Conservation (phyloP, 257 asterid species). For the Paulownia fortunei region DNA sequence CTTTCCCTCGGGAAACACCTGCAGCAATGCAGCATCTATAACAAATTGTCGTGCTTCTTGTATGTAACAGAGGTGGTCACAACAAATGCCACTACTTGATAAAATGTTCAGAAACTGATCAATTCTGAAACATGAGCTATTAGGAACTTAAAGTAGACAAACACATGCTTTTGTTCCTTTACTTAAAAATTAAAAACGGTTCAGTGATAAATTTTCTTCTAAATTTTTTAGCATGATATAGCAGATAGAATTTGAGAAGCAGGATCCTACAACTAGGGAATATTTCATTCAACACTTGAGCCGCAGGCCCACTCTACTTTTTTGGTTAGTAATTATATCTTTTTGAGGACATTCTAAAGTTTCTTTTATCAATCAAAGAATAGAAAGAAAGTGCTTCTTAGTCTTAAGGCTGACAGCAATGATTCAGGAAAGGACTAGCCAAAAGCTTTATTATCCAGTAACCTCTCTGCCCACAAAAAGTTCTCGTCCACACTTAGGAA, state of each 20-base stretch:
- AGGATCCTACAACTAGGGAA: neutral
- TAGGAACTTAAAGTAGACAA: slow-evolving; percentile 2
- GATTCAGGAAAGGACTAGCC: neutral
- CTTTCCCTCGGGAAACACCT: slow-evolving; percentile 99
- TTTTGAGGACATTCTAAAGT: neutral
- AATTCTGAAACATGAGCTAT: neutral
- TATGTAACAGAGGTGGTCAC: neutral
- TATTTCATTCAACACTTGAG: neutral
- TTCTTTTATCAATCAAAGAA: neutral
- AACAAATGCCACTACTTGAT: slow-evolving; percentile 10
- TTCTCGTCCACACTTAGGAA: neutral
- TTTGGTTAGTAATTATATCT: neutral
- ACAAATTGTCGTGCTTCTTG: slow-evolving; percentile 1
- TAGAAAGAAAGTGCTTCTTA: neutral
- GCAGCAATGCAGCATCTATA: slow-evolving; percentile 32
- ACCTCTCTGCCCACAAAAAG: neutral
- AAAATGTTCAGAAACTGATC: neutral
- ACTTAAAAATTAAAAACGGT: neutral
- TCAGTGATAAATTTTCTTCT: neutral
- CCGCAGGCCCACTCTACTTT: neutral
- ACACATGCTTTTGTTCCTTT: neutral
- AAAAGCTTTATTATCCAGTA: neutral
- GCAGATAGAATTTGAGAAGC: slow-evolving; percentile 6
- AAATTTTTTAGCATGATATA: slow-evolving; percentile 3
- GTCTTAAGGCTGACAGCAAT: neutral